Base-by-base conservation (phyloP, 2,329 filamentous ascomycete genomes). In the Ascochyta lentis region DNA sequence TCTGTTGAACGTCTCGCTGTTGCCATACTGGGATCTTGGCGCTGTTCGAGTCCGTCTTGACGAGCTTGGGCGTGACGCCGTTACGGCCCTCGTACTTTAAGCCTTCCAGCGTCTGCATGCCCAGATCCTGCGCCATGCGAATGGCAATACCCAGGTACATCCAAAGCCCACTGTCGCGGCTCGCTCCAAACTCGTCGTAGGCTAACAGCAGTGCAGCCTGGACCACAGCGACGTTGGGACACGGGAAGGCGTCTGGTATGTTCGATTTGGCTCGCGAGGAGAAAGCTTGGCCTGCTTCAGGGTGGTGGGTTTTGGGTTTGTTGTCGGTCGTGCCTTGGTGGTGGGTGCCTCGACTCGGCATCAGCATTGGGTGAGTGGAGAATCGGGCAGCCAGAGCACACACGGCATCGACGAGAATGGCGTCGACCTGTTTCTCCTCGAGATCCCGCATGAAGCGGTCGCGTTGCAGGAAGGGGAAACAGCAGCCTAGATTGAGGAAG, bases 141-240 rank as follows among this genome's bases (percentile, higher is more conserved):
- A 96, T 96, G 0, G 92, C 89, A 47, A 94, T 88, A 0, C 92
- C 92, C 1, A 96, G 81, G 69, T 96, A 96, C 91, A 96, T 96
- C 92, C 92, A 96, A 6, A 96, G 76, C 0, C 91, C 91, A 71
- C 91, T 96, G 68, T 96, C 92, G 65, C 93, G 90, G 62, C 91
- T 91, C 10, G 90, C 90, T 1, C 92, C 92, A 64, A 96, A 96
- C 39, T 93, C 89, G 63, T 96, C 91, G 68, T 96, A 96, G 0
- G 91, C 92, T 76, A 96, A 85, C 26, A 96, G 78, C 10, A 96
- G 77, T 44, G 89, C 92, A 0, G 92, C 91, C 66, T 96, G 92
- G 0, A 95, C 90, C 9, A 91, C 91, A 23, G 89, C 89, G 1
- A 96, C 87, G 2, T 88, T 92, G 0, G 92, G 92, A 58, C 89